Evolutionary conservation across 257 asterid species (phyloP), one percentile per base, ranked within the genome.

Genomic region (Ligustrum vulgare): DNA sequence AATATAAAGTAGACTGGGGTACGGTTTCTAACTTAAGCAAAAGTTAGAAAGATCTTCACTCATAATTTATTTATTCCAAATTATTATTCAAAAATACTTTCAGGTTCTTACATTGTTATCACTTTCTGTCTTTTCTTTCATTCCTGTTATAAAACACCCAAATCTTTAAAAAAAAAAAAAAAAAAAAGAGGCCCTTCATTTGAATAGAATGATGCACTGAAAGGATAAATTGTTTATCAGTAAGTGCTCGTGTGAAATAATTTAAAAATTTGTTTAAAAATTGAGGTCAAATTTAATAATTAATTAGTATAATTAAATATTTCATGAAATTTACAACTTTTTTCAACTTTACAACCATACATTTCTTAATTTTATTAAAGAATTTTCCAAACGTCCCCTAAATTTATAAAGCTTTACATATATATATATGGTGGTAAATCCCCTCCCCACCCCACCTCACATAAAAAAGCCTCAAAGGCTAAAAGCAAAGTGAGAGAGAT

Each of bases 71-170:
- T 41, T 41, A 15, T 41, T 41, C 12, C 49, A 41, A 41, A 15
- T 35, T 36, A 43, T 78, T 67, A 63, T 67, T 54, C 2, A 13
- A 31, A 6, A 39, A 69, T 39, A 47, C 58, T 73, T 65, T 45
- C 70, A 45, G 75, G 60, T 60, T 60, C 84, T 79, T 83, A 84
- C 80, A 75, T 64, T 41, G 12, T 41, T 7, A 70, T 74, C 84
- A 84, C 89, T 89, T 86, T 88, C 70, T 86, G 90, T 86, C 89
- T 81, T 87, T 82, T 86, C 91, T 77, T 83, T 83, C 54, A 84
- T 36, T 82, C 73, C 87, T 87, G 93, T 79, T 75, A 85, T 77
- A 88, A 80, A 91, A 89, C 90, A 87, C 92, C 92, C 96, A 87
- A 84, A 87, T 86, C 81, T 85, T n/a, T n/a, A n/a, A n/a, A n/a